These are phyloP conservation scores for Grosmannia serpens DNA, from an alignment of 2,329 filamentous ascomycete species.

Conservation along the genomic window DNA sequence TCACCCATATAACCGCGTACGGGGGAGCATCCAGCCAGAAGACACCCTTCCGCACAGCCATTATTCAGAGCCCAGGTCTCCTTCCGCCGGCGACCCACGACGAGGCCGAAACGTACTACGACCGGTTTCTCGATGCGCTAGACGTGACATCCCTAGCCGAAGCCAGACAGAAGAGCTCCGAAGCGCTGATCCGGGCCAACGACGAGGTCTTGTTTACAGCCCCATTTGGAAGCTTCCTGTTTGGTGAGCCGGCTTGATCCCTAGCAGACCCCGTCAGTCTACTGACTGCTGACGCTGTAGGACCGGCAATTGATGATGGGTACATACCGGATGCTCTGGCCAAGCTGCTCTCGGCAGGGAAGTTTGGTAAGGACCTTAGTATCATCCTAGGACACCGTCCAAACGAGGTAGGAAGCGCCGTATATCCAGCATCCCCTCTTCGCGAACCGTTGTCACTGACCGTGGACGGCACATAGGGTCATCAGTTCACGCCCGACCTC, in stretches of 20 bases:
- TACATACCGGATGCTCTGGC: not conserved
- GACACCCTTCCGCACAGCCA: not conserved
- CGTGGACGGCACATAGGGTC: not conserved
- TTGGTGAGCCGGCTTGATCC: not conserved
- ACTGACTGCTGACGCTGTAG: not conserved
- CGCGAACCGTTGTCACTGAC: not conserved
- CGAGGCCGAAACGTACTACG: not conserved
- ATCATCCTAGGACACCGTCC: conserved; percentile 1
- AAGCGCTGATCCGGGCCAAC: not conserved
- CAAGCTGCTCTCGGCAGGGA: not conserved
- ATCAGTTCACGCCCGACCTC: not conserved
- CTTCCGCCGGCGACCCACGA: not conserved
- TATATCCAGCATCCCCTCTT: not conserved
- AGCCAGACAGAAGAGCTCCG: not conserved
- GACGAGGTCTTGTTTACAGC: not conserved
- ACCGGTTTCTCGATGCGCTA: not conserved
- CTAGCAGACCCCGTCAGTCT: not conserved
- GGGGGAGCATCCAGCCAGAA: not conserved
- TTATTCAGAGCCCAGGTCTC: not conserved
- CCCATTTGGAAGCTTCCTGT: not conserved
- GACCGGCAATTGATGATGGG: not conserved
- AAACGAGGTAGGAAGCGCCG: not conserved
- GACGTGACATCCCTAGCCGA: not conserved
- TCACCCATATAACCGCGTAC: conserved; percentile 20
- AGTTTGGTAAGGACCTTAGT: not conserved